These are phyloP conservation scores for Achlya hypogyna DNA, from an alignment of 352 stramenopile species.

Conservation along the genomic window DNA sequence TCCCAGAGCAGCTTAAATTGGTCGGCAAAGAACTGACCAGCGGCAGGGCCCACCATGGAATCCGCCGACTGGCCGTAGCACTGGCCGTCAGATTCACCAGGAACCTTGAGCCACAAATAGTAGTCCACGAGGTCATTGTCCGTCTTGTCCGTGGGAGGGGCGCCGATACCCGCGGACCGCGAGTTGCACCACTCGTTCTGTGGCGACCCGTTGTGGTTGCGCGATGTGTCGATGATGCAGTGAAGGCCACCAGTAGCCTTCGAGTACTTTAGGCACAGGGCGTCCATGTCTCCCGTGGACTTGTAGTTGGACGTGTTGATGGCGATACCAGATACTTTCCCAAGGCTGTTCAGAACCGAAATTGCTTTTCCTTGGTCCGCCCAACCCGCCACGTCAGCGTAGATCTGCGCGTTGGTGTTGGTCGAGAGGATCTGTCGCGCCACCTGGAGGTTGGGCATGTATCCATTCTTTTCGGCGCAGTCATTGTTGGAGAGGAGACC, in stretches of 20 bases:
- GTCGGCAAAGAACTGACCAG: constrained; percentile 42
- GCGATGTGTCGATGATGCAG: constrained; percentile 36
- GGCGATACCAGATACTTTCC: constrained; percentile 46
- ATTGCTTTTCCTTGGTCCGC: constrained; percentile 31
- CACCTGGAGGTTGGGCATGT: constrained; percentile 40
- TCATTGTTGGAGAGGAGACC: constrained; percentile 34
- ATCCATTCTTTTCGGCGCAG: constrained; percentile 32
- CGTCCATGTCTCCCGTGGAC: constrained; percentile 34
- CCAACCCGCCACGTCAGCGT: constrained; percentile 56
- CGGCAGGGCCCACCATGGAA: constrained; percentile 33
- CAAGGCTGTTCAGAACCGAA: constrained; percentile 14
- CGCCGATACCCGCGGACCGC: constrained; percentile 29
- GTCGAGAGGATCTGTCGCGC: constrained; percentile 33
- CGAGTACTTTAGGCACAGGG: constrained; percentile 37
- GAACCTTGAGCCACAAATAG: constrained; percentile 40
- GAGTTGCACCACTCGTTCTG: constrained; percentile 38
- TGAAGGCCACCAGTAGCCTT: constrained; percentile 22
- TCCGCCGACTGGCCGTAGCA: constrained; percentile 34
- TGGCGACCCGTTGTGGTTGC: constrained; percentile 26
- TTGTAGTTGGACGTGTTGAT: constrained; percentile 75
- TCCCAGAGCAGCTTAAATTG: constrained; percentile 48
- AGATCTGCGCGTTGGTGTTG: constrained; percentile 50
- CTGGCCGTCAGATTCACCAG: constrained; percentile 38
- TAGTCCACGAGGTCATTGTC: constrained; percentile 27
- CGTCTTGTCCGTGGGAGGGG: constrained; percentile 28